A percentile compares a stretch with the other conserved stretches of the same genome.
Evolutionary conservation across 192 early-diverging fungal species (phyloP).

Genomic region (Coemansia nantahalensis): DNA sequence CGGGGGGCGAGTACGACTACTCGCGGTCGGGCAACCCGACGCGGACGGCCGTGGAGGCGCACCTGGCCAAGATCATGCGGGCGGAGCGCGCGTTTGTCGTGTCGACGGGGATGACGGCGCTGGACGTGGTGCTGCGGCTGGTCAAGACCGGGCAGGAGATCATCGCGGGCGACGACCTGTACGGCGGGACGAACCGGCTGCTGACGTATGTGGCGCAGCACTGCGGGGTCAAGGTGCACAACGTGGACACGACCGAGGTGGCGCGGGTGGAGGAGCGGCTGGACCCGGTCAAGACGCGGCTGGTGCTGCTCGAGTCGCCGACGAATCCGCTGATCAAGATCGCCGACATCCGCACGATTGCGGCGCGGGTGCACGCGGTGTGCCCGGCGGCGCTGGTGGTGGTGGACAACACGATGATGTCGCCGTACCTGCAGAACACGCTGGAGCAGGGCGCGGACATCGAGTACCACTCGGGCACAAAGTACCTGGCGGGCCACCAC

Average conservation of each 20-base stretch:
- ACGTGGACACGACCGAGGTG: conserved; percentile 84
- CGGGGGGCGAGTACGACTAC: conserved; percentile 91
- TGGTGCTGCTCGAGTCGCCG: conserved; percentile 92
- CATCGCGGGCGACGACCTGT: conserved; percentile 94
- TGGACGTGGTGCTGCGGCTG: conserved; percentile 89
- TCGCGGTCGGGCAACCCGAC: conserved; percentile 96
- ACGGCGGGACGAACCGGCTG: conserved; percentile 95
- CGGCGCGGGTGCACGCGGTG: conserved; percentile 63
- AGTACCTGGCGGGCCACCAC: conserved; percentile 96
- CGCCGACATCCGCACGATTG: conserved; percentile 80
- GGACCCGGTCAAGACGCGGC: conserved; percentile 68
- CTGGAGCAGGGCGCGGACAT: conserved; percentile 92
- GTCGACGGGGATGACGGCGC: conserved; percentile 89
- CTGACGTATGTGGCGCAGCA: conserved; percentile 79
- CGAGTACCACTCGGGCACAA: conserved; percentile 94
- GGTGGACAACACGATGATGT: conserved; percentile 99
- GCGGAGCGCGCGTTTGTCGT: conserved; percentile 84
- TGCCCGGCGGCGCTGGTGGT: conserved; percentile 83
- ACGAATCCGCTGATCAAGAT: conserved; percentile 98
- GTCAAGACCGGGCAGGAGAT: conserved; percentile 87
- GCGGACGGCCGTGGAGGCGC: conserved; percentile 86
- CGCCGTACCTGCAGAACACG: conserved; percentile 87
- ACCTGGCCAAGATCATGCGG: conserved; percentile 92
- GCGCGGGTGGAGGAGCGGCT: conserved; percentile 62
- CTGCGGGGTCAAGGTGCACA: conserved; percentile 80